Evolutionary conservation across 2,329 filamentous ascomycete genomes (phyloP), one percentile per base, ranked within the genome.

Genomic region (Sarocladium oryzae): DNA sequence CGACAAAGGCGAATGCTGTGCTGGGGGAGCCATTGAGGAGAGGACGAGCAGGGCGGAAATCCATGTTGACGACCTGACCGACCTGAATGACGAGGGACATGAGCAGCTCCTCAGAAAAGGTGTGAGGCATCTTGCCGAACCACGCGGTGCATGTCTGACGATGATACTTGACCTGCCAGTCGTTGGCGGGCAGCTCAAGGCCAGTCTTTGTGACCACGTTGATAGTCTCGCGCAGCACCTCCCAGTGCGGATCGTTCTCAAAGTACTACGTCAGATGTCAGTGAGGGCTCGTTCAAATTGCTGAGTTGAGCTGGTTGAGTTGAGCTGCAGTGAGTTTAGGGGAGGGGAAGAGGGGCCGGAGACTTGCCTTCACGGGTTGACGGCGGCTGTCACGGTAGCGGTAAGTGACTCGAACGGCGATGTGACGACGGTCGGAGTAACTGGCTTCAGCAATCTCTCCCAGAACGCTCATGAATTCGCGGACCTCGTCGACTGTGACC

Each of bases 311-410:
- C n/a, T n/a, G n/a, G n/a, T n/a, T n/a, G n/a, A n/a, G n/a, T n/a
- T n/a, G n/a, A n/a, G n/a, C n/a, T n/a, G n/a, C n/a, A n/a, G n/a
- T n/a, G n/a, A n/a, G n/a, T n/a, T n/a, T n/a, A n/a, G 40, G 15
- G 8, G 21, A 30, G 24, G 7, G 4, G 5, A 23, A 23, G 20
- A 18, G 18, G 9, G 10, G 36, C 54, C 45, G 28, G 41, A 52
- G 8, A 63, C 75, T 67, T 65, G 79, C 77, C 23, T 65, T 58
- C 26, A 73, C 64, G 4, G 79, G 70, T 52, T 79, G 72, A 20
- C 79, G 71, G 21, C 64, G 66, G 3, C 73, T 65, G 53, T 82
- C 75, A 48, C 78, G 83, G 55, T 68, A 69, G 36, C 68, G 63
- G 54, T 76, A 83, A 23, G 74, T 69, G 26, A 80, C 70, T 4